Conservation (phyloP, 768 basidiomycete species). For the Psilocybe azurescens region DNA sequence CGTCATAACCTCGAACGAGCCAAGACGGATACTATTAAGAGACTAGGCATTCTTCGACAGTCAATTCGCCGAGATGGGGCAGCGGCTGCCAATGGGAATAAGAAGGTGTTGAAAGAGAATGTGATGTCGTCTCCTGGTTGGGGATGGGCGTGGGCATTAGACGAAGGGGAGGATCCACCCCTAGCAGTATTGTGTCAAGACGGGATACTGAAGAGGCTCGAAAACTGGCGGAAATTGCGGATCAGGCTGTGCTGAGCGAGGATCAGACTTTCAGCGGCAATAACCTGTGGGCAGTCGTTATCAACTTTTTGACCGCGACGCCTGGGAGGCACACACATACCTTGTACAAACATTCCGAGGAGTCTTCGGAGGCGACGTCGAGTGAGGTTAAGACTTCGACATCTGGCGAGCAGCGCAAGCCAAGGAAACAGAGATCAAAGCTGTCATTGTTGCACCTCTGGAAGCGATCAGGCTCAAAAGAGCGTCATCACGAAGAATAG, state of each 20-base stretch:
- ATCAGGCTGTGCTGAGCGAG: conserved; percentile 63
- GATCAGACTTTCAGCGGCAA: conserved; percentile 68
- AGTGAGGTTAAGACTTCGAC: neutral
- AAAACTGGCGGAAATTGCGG: conserved; percentile 74
- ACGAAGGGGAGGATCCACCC: conserved; percentile 85
- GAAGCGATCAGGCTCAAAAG: neutral
- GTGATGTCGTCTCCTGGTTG: conserved; percentile 56
- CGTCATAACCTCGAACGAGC: conserved; percentile 67
- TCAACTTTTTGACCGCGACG: conserved; percentile 64
- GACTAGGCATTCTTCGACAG: conserved; percentile 54
- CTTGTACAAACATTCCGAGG: conserved; percentile 7
- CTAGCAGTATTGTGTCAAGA: conserved; percentile 89
- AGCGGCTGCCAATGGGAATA: conserved; percentile 1
- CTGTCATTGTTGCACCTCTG: conserved; percentile 4
- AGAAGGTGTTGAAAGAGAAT: conserved; percentile 36
- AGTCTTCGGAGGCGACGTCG: conserved; percentile 6
- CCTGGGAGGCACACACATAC: conserved; percentile 48
- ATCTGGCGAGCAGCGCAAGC: neutral
- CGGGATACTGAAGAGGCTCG: conserved; percentile 85
- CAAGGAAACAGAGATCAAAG: conserved; percentile 4
- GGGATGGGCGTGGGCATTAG: conserved; percentile 88
- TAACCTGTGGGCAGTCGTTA: conserved; percentile 70
- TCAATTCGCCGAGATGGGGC: conserved; percentile 33
- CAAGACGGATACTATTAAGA: conserved; percentile 62
- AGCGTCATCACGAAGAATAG: conserved; percentile 1